Conservation (phyloP, 169 alveolate species). For the Theileria orientalis region DNA sequence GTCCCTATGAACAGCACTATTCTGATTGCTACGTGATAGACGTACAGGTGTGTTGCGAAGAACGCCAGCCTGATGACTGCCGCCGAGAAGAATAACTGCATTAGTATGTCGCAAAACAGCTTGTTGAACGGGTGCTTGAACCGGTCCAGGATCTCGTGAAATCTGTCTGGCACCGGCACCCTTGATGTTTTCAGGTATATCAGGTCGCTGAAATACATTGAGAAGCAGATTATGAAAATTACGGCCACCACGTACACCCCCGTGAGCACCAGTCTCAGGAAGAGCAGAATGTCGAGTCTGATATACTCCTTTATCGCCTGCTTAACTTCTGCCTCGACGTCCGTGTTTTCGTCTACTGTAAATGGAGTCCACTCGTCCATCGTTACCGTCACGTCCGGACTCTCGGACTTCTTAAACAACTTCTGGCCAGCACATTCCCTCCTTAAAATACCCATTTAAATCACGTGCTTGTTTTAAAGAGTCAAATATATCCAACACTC, state of each 20-base stretch:
- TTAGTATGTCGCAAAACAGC: slow-evolving; percentile 33
- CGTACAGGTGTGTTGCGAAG: slow-evolving; percentile 53
- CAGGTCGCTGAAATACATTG: slow-evolving; percentile 31
- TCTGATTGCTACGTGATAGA: slow-evolving; percentile 56
- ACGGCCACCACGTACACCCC: slow-evolving; percentile 13
- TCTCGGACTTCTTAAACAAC: too few relatives aligned
- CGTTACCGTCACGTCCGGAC: not conserved
- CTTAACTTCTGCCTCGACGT: not conserved
- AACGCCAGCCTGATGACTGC: slow-evolving; percentile 44
- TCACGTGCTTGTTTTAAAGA: too few relatives aligned
- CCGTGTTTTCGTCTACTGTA: not conserved
- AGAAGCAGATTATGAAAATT: slow-evolving; percentile 26
- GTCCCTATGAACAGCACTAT: slow-evolving; percentile 41
- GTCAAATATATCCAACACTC: too few relatives aligned
- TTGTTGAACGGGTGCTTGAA: slow-evolving; percentile 20
- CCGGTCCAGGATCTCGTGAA: slow-evolving; percentile 56
- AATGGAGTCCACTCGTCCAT: not conserved
- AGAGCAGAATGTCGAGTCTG: too few relatives aligned
- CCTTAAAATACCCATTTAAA: too few relatives aligned
- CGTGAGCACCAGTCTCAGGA: not conserved
- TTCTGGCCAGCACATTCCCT: too few relatives aligned
- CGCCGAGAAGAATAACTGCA: slow-evolving; percentile 22
- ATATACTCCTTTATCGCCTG: not conserved
- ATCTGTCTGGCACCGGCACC: slow-evolving; percentile 57
- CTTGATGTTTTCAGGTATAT: slow-evolving; percentile 38